Base-by-base conservation (phyloP, 2,329 filamentous ascomycete genomes). In the Aspergillus viridinutans region DNA sequence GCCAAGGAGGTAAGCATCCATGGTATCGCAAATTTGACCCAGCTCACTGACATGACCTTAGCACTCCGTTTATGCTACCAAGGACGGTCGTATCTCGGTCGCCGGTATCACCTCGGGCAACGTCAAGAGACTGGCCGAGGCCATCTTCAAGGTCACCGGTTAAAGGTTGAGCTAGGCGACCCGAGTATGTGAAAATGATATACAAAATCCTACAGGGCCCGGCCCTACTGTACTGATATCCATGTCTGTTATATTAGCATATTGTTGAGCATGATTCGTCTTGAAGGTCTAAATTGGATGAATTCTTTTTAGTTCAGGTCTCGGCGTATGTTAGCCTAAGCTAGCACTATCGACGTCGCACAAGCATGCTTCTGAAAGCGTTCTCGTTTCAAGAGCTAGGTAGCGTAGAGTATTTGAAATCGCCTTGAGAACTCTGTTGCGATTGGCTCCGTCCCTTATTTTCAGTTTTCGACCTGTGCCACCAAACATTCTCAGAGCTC, bases 11-110 rank as follows among this genome's bases (percentile, higher is more conserved):
- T 84, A 70, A 72, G 80, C 61, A 50, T 54, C 53, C 21, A 21
- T 26, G 26, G 29, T 9, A 20, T 17, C 20, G 35, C 21, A 21
- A 29, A 49, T 26, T 52, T 48, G 48, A 6, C 20, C 17, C 14
- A 21, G 35, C 25, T 40, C 12, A 47, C 63, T 68, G 57, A 65
- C 32, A 35, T 29, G n/a, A 42, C 53, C 38, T 28, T 47, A 85
- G 82, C 90, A 94, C 84, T 96, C 91, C 59, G 93, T 99, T 69
- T 99, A 99, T 75, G 93, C 92, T 64, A 97, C 94, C 78, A 94
- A 91, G 82, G 80, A 81, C 64, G 81, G 81, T 57, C 76, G 81
- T 68, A 79, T 83, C 63, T 78, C 79, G 35, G 77, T 78, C 42
- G 75, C 76, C 55, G 78, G 78, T 62, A 81, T 81, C 69, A 81